Evolutionary conservation across 2,329 filamentous ascomycete species (phyloP).

Genomic region (Simplicillium sp.): DNA sequence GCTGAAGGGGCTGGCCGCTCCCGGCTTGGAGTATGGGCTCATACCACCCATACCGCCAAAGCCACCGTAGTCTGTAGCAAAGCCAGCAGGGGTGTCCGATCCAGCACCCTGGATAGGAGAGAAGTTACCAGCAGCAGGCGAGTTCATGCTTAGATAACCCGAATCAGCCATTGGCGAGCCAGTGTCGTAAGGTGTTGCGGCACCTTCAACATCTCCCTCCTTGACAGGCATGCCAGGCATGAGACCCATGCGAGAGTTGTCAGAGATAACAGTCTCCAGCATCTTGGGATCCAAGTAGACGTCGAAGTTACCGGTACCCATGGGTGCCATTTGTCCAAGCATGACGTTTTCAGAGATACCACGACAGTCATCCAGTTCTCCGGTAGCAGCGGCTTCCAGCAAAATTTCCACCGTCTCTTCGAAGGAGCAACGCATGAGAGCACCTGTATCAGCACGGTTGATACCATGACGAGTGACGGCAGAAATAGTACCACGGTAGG

Average conservation of each 20-base stretch:
- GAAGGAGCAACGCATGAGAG: slow-evolving; percentile 98
- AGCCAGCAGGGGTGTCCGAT: slow-evolving; percentile 61
- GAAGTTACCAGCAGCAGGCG: slow-evolving; percentile 56
- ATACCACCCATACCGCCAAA: slow-evolving; percentile 38
- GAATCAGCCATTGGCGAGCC: slow-evolving; percentile 70
- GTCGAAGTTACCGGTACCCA: slow-evolving; percentile 94
- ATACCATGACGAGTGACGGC: slow-evolving; percentile 97
- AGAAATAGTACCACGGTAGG: slow-evolving; percentile 84
- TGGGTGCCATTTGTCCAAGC: slow-evolving; percentile 91
- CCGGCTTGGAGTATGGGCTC: slow-evolving; percentile 51
- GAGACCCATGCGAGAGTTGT: slow-evolving; percentile 78
- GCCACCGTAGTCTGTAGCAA: slow-evolving; percentile 50
- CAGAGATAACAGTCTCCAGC: slow-evolving; percentile 88
- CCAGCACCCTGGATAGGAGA: slow-evolving; percentile 70
- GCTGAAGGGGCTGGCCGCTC: slow-evolving; percentile 68
- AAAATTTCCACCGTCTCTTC: slow-evolving; percentile 99
- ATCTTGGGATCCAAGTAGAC: slow-evolving; percentile 89
- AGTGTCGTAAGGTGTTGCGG: slow-evolving; percentile 89
- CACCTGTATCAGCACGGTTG: slow-evolving; percentile 95
- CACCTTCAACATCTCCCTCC: slow-evolving; percentile 66
- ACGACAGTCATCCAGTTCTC: slow-evolving; percentile 93
- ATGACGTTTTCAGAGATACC: slow-evolving; percentile 99
- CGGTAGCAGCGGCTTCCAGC: slow-evolving; percentile 86
- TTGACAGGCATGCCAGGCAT: slow-evolving; percentile 73
- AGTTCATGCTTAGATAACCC: slow-evolving; percentile 54